These are phyloP conservation scores for Penicillium lividum DNA, from an alignment of 495 filamentous ascomycete genomes.

Conservation along the genomic window DNA sequence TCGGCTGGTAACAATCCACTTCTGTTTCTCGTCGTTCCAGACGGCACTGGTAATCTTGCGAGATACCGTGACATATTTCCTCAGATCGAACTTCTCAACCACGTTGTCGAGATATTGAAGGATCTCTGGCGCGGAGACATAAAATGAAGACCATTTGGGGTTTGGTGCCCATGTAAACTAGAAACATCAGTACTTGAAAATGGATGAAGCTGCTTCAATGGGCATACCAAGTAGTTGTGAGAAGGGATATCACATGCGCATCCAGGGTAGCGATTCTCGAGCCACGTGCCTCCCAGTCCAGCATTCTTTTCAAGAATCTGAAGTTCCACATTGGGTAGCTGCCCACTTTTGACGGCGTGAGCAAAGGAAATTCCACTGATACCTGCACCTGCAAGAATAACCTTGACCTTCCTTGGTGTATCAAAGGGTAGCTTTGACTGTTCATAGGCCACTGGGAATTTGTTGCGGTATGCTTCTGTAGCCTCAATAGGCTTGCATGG, in stretches of 20 bases:
- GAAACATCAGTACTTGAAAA: background rate
- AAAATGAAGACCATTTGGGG: no score
- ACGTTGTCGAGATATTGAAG: no score
- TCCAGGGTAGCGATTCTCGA: slow-evolving; percentile 40
- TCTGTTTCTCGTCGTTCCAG: no score
- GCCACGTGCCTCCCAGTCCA: slow-evolving; percentile 42
- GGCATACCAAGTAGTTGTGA: slow-evolving; percentile 30
- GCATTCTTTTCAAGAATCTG: slow-evolving; percentile 43
- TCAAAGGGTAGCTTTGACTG: slow-evolving; percentile 1
- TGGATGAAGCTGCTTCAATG: background rate
- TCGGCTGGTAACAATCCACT: no score
- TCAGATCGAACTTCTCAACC: no score
- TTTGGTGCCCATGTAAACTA: no score
- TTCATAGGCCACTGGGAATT: background rate
- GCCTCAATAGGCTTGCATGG: slow-evolving; percentile 4
- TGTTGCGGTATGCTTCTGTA: slow-evolving; percentile 3
- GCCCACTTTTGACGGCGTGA: background rate
- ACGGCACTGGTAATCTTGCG: no score
- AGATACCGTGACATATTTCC: no score
- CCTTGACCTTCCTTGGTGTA: background rate
- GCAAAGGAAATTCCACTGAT: slow-evolving; percentile 1
- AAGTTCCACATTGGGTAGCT: slow-evolving; percentile 17
- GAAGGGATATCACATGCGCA: slow-evolving; percentile 34
- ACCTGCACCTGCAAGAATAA: background rate
- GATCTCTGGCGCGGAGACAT: no score